Base-by-base conservation (phyloP, 2,329 filamentous ascomycete species). In the Boeremia exigua region DNA sequence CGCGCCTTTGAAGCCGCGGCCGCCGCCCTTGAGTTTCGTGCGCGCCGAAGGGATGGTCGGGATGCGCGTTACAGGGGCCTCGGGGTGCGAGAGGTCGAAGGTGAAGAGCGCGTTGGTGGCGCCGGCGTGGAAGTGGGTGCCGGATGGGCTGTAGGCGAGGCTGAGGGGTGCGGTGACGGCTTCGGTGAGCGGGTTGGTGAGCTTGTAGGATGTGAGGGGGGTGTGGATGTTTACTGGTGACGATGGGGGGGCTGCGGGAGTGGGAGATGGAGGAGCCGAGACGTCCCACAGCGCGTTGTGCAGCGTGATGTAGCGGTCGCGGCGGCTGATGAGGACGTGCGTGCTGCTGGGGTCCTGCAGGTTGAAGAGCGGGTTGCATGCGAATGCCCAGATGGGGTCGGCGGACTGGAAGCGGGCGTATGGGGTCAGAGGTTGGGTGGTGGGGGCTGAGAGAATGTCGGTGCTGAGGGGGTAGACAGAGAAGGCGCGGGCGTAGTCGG, bases 121-220 rank as follows among this genome's bases (percentile, higher is more conserved):
- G n/a, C 85, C 86, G 4, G 84, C 83, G 46, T 88, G 72, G 70
- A 88, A 88, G 54, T 75, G 73, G 0, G 75, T 76, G 9, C 82
- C 82, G 8, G 8, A 77, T 71, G 4, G 75, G 66, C 3, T 76
- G 68, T 85, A 88, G n/a, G 79, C 63, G 3, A 88, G 78, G 27
- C 81, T 83, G 62, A 83, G 77, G 0, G 85, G 82, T 1, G 81
- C 76, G 30, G 82, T 81, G 63, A 83, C 83, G 11, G 77, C 80
- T 72, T 88, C 86, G 2, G 83, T 87, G 19, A 77, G 80, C 5
- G 78, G 74, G 55, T 82, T 78, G 46, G 86, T 73, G 36, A 86
- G 74, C 3, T 81, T 82, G 69, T 88, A 88, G 11, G 77, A 80
- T 4, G 81, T 81, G 28, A 84, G 30, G 3, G 63, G 59, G 0